Evolutionary conservation across 805 yeast genomes (phyloP).

Genomic region (Wickerhamomyces queroliae): DNA sequence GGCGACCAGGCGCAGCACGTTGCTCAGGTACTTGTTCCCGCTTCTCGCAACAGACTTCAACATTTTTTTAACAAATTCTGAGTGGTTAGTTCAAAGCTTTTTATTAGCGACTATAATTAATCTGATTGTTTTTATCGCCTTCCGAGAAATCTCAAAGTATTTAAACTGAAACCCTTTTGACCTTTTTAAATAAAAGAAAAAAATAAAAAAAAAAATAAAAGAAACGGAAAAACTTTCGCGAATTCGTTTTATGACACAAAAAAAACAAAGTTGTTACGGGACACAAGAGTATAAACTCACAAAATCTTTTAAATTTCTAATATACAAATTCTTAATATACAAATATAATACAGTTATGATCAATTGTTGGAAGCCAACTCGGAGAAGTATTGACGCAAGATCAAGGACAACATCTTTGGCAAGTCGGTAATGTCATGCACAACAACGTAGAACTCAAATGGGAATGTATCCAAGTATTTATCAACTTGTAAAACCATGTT

Average conservation of each 20-base stretch:
- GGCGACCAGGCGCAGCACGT: background rate
- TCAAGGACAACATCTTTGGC: conserved; percentile 86
- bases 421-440: conserved; percentile 84
- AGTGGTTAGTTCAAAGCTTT: no score
- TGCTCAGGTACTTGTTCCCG: background rate
- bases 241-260: background rate
- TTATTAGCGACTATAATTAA: background rate
- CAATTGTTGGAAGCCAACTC: conserved; percentile 43
- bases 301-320: conserved; percentile 1
- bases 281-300: background rate
- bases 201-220: no score
- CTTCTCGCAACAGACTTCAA: background rate
- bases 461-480: conserved; percentile 87
- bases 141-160: no score
- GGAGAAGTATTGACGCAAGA: conserved; percentile 86
- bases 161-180: no score
- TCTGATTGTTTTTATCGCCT: background rate
- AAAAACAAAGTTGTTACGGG: background rate
- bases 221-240: background rate
- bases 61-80: background rate
- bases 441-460: conserved; percentile 94
- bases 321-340: conserved; percentile 5
- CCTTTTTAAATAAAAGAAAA: no score
- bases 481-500: conserved; percentile 68
- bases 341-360: background rate